These are phyloP conservation scores for Penicillium roqueforti DNA, from an alignment of 495 filamentous ascomycete species.

Conservation along the genomic window DNA sequence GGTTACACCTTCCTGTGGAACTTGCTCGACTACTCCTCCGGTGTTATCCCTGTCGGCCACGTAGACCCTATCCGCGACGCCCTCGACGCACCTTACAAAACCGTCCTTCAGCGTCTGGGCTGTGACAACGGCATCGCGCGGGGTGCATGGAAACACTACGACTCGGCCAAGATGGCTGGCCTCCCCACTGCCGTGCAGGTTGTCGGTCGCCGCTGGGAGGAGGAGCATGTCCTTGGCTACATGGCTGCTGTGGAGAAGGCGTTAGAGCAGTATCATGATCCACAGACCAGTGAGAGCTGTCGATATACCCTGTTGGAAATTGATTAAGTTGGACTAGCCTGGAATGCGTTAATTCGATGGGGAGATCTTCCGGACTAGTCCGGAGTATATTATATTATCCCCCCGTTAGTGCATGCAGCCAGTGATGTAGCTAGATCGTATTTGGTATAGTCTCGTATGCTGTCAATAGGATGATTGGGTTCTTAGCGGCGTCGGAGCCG, in stretches of 20 bases:
- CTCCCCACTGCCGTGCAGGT: conserved; percentile 85
- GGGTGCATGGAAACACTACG: conserved; percentile 85
- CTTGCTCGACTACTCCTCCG: conserved; percentile 81
- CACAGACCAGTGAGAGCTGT: conserved; percentile 38
- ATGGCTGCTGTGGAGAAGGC: conserved; percentile 77
- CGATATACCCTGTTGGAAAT: conserved; percentile 65
- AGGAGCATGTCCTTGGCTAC: conserved; percentile 85
- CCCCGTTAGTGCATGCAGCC: neutral
- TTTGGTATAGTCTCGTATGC: neutral
- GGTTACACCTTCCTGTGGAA: conserved; percentile 98
- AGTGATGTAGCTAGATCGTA: neutral
- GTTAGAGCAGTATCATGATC: conserved; percentile 50
- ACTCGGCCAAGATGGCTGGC: conserved; percentile 77
- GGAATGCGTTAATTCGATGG: neutral
- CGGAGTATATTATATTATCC: too few relatives aligned
- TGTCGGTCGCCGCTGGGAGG: conserved; percentile 77
- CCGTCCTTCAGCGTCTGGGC: conserved; percentile 35
- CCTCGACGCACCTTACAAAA: conserved; percentile 54
- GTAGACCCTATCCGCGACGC: conserved; percentile 68
- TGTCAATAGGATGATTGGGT: neutral
- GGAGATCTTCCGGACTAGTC: neutral
- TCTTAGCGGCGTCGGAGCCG: neutral
- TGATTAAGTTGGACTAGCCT: conserved; percentile 27
- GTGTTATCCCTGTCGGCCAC: conserved; percentile 81
- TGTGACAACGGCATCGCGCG: conserved; percentile 70